Base-by-base conservation (phyloP, 192 early-diverging fungal species). In the Entomortierella lignicola region DNA sequence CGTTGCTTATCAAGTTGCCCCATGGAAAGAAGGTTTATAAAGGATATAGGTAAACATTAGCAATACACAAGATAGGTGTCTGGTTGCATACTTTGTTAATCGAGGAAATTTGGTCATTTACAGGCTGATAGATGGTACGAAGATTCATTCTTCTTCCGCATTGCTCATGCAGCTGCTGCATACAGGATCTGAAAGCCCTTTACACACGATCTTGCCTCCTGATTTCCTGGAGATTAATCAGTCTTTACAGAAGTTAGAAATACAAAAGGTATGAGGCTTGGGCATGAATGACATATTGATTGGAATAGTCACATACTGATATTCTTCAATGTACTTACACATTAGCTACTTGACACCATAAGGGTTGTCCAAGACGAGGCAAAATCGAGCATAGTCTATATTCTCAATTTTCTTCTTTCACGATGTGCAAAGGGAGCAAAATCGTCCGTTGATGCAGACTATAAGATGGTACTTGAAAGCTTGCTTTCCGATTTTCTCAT, bases 401-500 rank as follows among this genome's bases (percentile, higher is more conserved):
- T 83, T 30, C 60, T 82, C 50, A 68, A 85, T 54, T 79, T 74
- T n/a, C 37, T 87, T 30, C 21, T 86, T 18, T 37, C 51, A 17
- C 79, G 86, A 47, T 85, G 81, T 60, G 81, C 81, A 60, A 80
- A 75, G 42, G 68, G 72, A 31, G 71, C 44, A 32, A 87, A 87
- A 56, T 83, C 63, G 37, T 73, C 80, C 21, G 88, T 85, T 37
- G 94, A 92, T 25, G 82, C 84, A 0, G 96, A 96, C 42, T 97
- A 96, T 71, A 83, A 89, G 26, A 68, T 71, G 0, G 72, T 95
- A 13, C 64, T 98, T 18, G 93, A 96, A 31, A 80, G 83, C 34
- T 80, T 97, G 43, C 69, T 97, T 29, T 81, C 88, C 17, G 94
- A 98, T 81, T 75, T 92, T 0, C 64, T 95, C 31, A 67, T 73